Conservation (phyloP, 495 filamentous ascomycete species). For the Penicillium atrosanguineum region DNA sequence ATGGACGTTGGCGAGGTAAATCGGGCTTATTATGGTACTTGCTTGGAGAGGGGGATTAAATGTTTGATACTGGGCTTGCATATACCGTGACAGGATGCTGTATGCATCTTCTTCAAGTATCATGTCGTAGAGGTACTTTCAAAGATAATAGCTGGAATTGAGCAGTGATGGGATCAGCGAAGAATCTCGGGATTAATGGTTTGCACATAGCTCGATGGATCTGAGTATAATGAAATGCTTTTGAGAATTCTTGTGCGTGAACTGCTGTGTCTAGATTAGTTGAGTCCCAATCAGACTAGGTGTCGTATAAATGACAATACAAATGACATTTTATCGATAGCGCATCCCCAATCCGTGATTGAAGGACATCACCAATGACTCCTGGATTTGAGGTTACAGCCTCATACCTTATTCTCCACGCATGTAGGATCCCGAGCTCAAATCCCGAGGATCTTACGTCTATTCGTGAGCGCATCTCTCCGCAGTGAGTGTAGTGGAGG, state of each 20-base stretch:
- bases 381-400: not conserved
- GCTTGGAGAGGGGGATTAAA: not conserved
- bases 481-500: constrained; percentile 4
- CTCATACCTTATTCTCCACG: not conserved
- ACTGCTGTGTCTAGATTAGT: not conserved
- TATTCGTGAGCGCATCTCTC: constrained; percentile 1
- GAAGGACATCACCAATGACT: not conserved
- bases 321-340: not conserved
- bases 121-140: too few relatives aligned
- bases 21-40: not conserved
- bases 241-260: not conserved
- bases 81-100: not conserved
- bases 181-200: too few relatives aligned
- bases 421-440: not conserved
- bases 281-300: not conserved
- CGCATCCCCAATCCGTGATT: not conserved
- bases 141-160: too few relatives aligned
- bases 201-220: too few relatives aligned
- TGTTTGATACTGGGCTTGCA: not conserved
- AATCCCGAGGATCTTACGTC: not conserved
- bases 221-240: not conserved
- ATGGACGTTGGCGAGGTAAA: too few relatives aligned
- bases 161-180: too few relatives aligned
- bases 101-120: not conserved
- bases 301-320: not conserved